A percentile compares a stretch with the other conserved stretches of the same genome.
phyloP scores from a whole-genome alignment of 768 basidiomycete species.

The Mycena vitilis region DNA sequence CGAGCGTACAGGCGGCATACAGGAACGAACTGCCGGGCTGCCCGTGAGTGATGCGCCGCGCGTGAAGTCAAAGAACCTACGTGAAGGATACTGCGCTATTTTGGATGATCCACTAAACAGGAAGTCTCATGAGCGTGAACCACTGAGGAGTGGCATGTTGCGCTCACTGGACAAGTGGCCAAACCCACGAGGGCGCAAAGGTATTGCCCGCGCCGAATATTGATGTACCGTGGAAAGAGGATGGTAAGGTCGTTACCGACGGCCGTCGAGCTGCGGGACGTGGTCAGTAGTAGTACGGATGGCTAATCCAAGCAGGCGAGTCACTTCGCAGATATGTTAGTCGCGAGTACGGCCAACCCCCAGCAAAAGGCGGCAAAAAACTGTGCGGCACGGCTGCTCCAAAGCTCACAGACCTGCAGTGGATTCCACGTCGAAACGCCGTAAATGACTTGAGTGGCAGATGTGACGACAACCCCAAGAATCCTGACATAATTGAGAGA shows the following conservation, averaged over 20 bases:
- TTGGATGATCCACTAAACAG: constrained; percentile 67
- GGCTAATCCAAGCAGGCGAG: background rate
- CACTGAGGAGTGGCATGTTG: too few species aligned
- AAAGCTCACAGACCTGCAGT: constrained; percentile 61
- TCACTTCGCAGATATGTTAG: constrained; percentile 36
- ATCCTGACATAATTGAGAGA: constrained; percentile 19
- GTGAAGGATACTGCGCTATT: constrained; percentile 60
- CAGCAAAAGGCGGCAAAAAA: constrained; percentile 64
- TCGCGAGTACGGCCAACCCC: constrained; percentile 34
- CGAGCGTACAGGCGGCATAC: background rate
- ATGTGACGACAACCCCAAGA: constrained; percentile 71
- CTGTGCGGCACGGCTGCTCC: constrained; percentile 73
- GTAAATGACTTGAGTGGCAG: constrained; percentile 68
- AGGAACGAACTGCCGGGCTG: constrained; percentile 27
- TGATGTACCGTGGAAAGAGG: constrained; percentile 54
- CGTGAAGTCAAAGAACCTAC: constrained; percentile 50
- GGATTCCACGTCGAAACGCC: constrained; percentile 46
- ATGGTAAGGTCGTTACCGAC: constrained; percentile 56
- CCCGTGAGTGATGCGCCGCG: constrained; percentile 15
- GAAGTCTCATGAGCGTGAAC: background rate
- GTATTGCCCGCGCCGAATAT: constrained; percentile 59
- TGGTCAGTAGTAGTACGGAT: background rate
- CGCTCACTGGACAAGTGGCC: constrained; percentile 55
- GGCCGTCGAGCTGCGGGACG: constrained; percentile 29
- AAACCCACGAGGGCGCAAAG: constrained; percentile 73